A percentile compares a stretch with the other conserved stretches of the same genome.
Conservation (phyloP, 2,329 filamentous ascomycete genomes). For the Passalora sequoiae region DNA sequence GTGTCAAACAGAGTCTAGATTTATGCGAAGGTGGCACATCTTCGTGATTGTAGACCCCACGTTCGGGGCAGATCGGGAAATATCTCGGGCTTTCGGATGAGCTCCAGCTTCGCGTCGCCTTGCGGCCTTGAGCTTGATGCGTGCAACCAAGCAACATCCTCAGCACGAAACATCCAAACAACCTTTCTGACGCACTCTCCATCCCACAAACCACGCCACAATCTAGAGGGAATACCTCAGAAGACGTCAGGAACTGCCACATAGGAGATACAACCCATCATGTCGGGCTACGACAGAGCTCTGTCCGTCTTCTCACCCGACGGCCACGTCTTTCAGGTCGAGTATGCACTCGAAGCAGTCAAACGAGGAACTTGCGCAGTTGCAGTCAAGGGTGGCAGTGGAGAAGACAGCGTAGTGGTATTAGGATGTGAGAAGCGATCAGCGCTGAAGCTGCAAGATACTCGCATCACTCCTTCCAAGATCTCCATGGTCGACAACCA, state of each 20-base stretch:
- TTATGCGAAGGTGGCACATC: background rate
- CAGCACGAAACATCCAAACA: constrained; percentile 2
- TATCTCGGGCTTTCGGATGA: background rate
- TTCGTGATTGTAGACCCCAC: no score
- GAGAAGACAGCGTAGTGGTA: constrained; percentile 62
- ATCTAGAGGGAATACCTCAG: constrained; percentile 4
- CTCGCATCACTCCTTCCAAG: constrained; percentile 97
- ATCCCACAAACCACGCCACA: background rate
- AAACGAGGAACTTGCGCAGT: constrained; percentile 99
- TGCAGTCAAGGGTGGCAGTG: constrained; percentile 85
- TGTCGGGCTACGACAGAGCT: constrained; percentile 97
- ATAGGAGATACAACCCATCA: constrained; percentile 54
- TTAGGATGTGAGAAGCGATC: constrained; percentile 98
- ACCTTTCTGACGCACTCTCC: background rate
- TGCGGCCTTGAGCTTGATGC: constrained; percentile 2
- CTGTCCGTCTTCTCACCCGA: constrained; percentile 98
- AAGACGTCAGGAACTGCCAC: no score
- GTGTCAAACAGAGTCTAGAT: no score
- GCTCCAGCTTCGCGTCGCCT: background rate
- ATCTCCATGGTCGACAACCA: constrained; percentile 94
- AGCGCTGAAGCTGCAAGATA: constrained; percentile 99
- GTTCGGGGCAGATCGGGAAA: no score
- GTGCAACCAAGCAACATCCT: constrained; percentile 3
- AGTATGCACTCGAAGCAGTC: constrained; percentile 97
- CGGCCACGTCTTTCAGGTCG: constrained; percentile 98